A percentile compares a stretch with the other conserved stretches of the same genome.
Conservation (phyloP, 2,329 filamentous ascomycete species). For the Penicillium italicum region DNA sequence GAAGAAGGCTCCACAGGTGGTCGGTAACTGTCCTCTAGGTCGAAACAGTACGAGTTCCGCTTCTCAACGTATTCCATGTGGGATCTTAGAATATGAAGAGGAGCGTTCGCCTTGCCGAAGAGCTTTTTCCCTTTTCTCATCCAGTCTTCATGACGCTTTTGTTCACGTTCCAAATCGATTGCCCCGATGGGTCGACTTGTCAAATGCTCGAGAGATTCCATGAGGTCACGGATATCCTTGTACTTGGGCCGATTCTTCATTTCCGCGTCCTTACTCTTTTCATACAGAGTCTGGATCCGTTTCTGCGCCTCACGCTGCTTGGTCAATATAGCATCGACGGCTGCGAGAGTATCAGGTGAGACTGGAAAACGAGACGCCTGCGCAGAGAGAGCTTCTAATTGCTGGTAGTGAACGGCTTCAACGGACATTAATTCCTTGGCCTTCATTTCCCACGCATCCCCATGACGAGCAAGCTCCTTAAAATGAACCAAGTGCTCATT, state of each 20-base stretch:
- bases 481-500: constrained; percentile 77
- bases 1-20: constrained; percentile 90
- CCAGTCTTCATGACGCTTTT: constrained; percentile 96
- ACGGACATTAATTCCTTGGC: constrained; percentile 89
- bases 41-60: constrained; percentile 87
- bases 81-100: constrained; percentile 87
- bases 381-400: constrained; percentile 83
- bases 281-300: constrained; percentile 76
- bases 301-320: constrained; percentile 94
- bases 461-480: constrained; percentile 69
- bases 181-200: constrained; percentile 91
- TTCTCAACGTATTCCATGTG: constrained; percentile 93
- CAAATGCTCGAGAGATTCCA: constrained; percentile 79
- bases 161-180: constrained; percentile 87
- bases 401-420: constrained; percentile 87
- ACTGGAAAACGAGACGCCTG: constrained; percentile 81
- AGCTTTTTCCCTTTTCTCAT: constrained; percentile 97
- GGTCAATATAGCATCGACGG: constrained; percentile 86
- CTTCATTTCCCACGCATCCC: constrained; percentile 87
- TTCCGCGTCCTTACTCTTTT: constrained; percentile 71
- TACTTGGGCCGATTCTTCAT: constrained; percentile 80
- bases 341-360: constrained; percentile 70
- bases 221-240: constrained; percentile 81
- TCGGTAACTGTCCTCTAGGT: constrained; percentile 81
- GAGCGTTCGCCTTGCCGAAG: constrained; percentile 96